A percentile compares a stretch with the other conserved stretches of the same genome.
Conservation (phyloP, 805 yeast species). For the Schwanniomyces sp. region DNA sequence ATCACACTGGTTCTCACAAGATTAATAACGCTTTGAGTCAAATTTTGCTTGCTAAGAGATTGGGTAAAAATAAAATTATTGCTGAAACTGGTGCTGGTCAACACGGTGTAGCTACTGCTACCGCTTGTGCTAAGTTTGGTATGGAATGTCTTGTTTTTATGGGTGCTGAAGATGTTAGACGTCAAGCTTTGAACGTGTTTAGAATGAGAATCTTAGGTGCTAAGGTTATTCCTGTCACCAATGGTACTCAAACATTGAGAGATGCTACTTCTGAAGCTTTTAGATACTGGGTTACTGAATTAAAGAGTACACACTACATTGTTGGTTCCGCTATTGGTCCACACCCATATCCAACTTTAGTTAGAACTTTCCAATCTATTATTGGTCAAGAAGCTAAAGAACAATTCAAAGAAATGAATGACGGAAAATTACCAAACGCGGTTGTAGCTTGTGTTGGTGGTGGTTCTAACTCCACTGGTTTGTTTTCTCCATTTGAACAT, state of each 20-base stretch:
- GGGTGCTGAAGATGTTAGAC: slow-evolving; percentile 99
- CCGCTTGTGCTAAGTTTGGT: slow-evolving; percentile 92
- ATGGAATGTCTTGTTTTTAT: slow-evolving; percentile 89
- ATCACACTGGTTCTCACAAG: slow-evolving; percentile 88
- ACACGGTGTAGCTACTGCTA: slow-evolving; percentile 91
- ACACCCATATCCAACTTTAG: slow-evolving; percentile 97
- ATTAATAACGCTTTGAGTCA: slow-evolving; percentile 84
- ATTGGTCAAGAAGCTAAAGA: slow-evolving; percentile 94
- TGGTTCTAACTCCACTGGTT: slow-evolving; percentile 95
- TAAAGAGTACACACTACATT: slow-evolving; percentile 85
- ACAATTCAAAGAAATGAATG: slow-evolving; percentile 77
- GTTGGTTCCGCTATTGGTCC: slow-evolving; percentile 99
- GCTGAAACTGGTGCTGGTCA: slow-evolving; percentile 96
- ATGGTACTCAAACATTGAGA: slow-evolving; percentile 94
- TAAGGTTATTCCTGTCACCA: slow-evolving; percentile 86
- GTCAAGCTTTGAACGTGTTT: slow-evolving; percentile 97
- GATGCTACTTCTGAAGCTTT: slow-evolving; percentile 98
- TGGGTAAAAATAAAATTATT: slow-evolving; percentile 74
- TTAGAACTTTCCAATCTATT: slow-evolving; percentile 96
- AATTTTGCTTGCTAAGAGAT: slow-evolving; percentile 73
- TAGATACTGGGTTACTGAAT: slow-evolving; percentile 89
- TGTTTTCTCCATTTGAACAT: slow-evolving; percentile 90
- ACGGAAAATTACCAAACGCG: slow-evolving; percentile 86
- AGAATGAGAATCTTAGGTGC: slow-evolving; percentile 98
- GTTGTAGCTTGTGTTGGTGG: slow-evolving; percentile 99